phyloP scores from a whole-genome alignment of 2,329 filamentous ascomycete genomes.

The Aspergillus udagawae region DNA sequence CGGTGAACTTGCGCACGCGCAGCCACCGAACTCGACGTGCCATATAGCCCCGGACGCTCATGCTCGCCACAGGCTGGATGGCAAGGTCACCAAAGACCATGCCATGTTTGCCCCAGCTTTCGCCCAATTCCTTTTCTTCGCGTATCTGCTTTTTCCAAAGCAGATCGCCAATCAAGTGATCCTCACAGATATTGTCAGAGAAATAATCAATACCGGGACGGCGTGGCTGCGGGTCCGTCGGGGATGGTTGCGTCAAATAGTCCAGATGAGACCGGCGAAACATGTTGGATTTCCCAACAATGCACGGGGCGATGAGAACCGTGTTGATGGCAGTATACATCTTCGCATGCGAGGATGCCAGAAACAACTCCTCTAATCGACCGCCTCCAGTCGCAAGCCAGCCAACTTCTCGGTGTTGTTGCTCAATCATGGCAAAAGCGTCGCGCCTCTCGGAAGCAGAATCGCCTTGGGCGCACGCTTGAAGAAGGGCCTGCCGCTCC shows the following conservation, averaged over 20 bases:
- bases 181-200: slow-evolving; percentile 94
- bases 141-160: slow-evolving; percentile 62
- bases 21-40: slow-evolving; percentile 84
- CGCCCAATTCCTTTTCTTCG: slow-evolving; percentile 33
- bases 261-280: slow-evolving; percentile 90
- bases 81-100: slow-evolving; percentile 81
- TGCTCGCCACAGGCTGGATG: slow-evolving; percentile 81
- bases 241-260: slow-evolving; percentile 58
- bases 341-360: slow-evolving; percentile 89
- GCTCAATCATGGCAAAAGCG: slow-evolving; percentile 1
- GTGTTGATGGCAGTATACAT: slow-evolving; percentile 98
- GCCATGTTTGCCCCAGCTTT: slow-evolving; percentile 68
- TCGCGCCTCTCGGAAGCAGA: slow-evolving; percentile 2
- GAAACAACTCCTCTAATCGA: slow-evolving; percentile 87
- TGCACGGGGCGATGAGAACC: slow-evolving; percentile 83
- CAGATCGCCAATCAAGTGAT: slow-evolving; percentile 89
- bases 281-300: slow-evolving; percentile 98
- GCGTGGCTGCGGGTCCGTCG: slow-evolving; percentile 41
- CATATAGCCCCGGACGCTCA: slow-evolving; percentile 72
- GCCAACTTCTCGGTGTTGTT: slow-evolving; percentile 13
- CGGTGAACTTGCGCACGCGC: slow-evolving; percentile 90
- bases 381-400: slow-evolving; percentile 60
- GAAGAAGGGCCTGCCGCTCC: slow-evolving; percentile 25
- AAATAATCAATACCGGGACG: slow-evolving; percentile 82
- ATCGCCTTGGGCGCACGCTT: slow-evolving; percentile 13